Evolutionary conservation across 2,329 filamentous ascomycete species (phyloP), one percentile per base, ranked within the genome.

Genomic region (Stenocarpella maydis): DNA sequence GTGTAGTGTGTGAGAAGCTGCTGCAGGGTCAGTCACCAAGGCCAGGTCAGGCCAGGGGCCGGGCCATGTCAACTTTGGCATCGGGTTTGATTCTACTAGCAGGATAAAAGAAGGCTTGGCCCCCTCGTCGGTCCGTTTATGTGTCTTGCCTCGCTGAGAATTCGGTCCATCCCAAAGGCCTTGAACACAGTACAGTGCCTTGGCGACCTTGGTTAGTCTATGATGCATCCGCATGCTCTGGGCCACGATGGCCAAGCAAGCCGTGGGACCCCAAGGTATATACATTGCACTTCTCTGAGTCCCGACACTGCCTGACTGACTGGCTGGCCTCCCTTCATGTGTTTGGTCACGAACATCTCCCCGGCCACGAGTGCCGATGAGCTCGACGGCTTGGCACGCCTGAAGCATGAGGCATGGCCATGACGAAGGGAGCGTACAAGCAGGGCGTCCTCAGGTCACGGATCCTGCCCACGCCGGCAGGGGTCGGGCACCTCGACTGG

Each of bases 31-130:
- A n/a, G n/a, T n/a, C n/a, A n/a, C n/a, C n/a, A n/a, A n/a, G n/a
- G n/a, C 47, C 34, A 37, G n/a, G n/a, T n/a, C n/a, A 61, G 58
- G 58, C 41, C 41, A 61, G 58, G 58, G 55, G 41, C 58, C 14
- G 41, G 43, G 41, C 58, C 58, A 47, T 45, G 58, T 63, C 58
- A 19, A 37, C 37, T 49, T 37, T 63, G 58, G 28, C 58, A 63
- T 49, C 58, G 58, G 58, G 49, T 63, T n/a, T 43, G 43, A 34
- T 63, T 63, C 58, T 63, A 63, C 31, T 4, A 34, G 58, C 58
- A 63, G 58, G 58, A 63, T 63, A 49, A 63, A 63, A 63, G 58
- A 63, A 28, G 28, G 41, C 47, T 63, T 28, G 58, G 41, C 43
- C 43, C 19, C 26, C 17, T 14, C 28, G 17, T 43, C 28, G 58